These are phyloP conservation scores for Citrullus mucosospermus DNA, from an alignment of 306 rosid species.

Conservation along the genomic window DNA sequence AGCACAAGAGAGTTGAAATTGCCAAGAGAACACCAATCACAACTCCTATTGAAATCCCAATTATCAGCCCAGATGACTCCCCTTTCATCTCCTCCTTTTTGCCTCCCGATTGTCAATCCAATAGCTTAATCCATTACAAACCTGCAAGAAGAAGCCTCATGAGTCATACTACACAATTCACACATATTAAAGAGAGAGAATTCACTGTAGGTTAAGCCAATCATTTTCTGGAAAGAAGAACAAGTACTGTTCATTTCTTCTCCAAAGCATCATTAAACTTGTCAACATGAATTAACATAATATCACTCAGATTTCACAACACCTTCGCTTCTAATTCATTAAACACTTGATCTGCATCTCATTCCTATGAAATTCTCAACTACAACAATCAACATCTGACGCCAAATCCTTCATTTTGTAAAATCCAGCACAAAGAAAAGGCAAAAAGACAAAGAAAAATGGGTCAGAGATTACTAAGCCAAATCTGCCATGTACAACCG, in stretches of 20 bases:
- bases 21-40: slow-evolving; percentile 89
- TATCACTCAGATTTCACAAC: background rate
- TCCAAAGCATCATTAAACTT: background rate
- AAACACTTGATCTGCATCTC: slow-evolving; percentile 6
- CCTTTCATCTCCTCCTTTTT: slow-evolving; percentile 48
- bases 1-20: slow-evolving; percentile 57
- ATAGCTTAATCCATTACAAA: slow-evolving; percentile 36
- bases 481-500: background rate
- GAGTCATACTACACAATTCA: background rate
- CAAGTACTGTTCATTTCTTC: background rate
- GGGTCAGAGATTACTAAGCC: background rate
- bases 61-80: slow-evolving; percentile 72
- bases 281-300: background rate
- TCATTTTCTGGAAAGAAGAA: background rate
- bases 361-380: background rate
- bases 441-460: background rate
- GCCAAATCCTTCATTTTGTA: background rate
- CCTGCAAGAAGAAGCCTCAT: slow-evolving; percentile 27
- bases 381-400: background rate
- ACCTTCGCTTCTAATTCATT: background rate
- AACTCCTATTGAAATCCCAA: slow-evolving; percentile 87
- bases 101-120: slow-evolving; percentile 22
- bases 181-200: background rate
- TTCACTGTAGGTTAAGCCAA: background rate
- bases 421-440: background rate